Evolutionary conservation across 495 filamentous ascomycete genomes (phyloP), one percentile per base, ranked within the genome.

Genomic region (Podospora comata): DNA sequence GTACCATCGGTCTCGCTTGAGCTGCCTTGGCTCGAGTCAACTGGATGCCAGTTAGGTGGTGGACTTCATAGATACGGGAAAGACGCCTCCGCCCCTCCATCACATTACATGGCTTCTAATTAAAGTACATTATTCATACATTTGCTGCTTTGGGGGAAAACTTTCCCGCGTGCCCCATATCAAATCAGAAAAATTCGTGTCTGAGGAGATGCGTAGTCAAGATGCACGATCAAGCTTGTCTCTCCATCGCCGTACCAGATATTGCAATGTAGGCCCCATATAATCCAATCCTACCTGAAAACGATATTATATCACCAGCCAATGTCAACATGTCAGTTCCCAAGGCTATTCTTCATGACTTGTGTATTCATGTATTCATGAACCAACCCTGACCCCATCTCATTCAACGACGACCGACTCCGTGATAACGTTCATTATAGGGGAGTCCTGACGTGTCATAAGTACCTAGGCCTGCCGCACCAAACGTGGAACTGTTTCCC

Each of bases 391-490:
- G 7, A 32, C 56, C 16, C 19, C 18, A 28, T 19, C 6, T 18
- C 20, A 53, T 63, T 68, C 62, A 76, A n/a, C 71, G 67, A 53
- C 73, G 62, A 48, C 66, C 68, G 19, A 66, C 63, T 19, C 65
- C 67, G 65, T 71, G 75, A 61, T 67, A 77, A 11, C 75, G 68
- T 0, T 77, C 72, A 32, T 60, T 67, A 20, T 44, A 48, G 19
- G 72, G 67, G 48, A 74, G 67, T 0, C 66, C 64, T 7, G 76
- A 71, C 5, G 75, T 27, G 57, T 78, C 72, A 65, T 76, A 76
- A 15, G 65, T 70, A 6, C 71, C 67, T n/a, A 78, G 59, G 0
- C 64, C 55, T 11, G 27, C 69, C 7, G 67, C 62, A 27, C 67
- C 28, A n/a, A 73, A 78, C 6, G 71, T 60, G 6, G 73, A 53